Evolutionary conservation across 2,329 filamentous ascomycete genomes (phyloP).

Genomic region (Pestalotiopsis fici): DNA sequence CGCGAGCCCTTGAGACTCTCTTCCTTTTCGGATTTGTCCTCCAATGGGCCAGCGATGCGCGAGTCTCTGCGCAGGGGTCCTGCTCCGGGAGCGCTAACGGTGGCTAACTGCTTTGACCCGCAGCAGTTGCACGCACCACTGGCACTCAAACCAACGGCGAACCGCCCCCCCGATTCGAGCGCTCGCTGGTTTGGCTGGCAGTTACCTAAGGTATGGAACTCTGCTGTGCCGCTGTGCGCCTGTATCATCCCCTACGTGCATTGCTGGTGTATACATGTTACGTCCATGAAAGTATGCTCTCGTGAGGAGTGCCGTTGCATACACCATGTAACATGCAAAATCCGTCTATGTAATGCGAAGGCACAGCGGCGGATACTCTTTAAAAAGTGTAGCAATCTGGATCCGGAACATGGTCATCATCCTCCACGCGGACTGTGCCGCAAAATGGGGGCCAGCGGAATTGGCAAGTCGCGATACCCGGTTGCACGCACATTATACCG

Average conservation of each 20-base stretch:
- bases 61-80: background rate
- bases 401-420: background rate
- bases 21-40: conserved; percentile 3
- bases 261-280: too few relatives aligned
- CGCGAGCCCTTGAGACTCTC: background rate
- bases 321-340: too few relatives aligned
- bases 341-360: too few relatives aligned
- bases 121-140: background rate
- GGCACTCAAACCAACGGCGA: background rate
- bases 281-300: too few relatives aligned
- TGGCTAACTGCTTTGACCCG: background rate
- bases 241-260: too few relatives aligned
- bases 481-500: background rate
- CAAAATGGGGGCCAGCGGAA: background rate
- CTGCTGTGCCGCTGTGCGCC: too few relatives aligned
- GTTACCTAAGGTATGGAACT: too few relatives aligned
- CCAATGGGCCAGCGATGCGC: background rate
- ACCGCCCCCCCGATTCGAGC: background rate
- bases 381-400: background rate
- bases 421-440: background rate
- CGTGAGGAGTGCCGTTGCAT: too few relatives aligned
- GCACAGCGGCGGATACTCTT: too few relatives aligned
- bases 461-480: background rate
- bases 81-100: background rate
- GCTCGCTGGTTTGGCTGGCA: too few relatives aligned